Evolutionary conservation across 179 eudicot species (phyloP).

Genomic region (Silene vulgaris): DNA sequence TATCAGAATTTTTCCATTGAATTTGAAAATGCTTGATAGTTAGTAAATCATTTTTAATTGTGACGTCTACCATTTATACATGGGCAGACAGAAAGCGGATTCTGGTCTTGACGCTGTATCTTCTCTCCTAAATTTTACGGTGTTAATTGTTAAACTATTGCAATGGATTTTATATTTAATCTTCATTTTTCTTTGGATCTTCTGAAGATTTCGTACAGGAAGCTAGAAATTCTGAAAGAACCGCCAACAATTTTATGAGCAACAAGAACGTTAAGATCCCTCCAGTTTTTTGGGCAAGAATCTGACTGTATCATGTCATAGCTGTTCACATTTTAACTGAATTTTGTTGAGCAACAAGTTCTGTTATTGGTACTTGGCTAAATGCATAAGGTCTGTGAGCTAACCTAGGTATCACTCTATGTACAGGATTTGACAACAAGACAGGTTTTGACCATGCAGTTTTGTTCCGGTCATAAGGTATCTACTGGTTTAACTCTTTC

Average conservation of each 20-base stretch:
- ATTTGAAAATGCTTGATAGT: background rate
- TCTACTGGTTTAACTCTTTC: constrained; percentile 15
- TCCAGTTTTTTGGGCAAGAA: constrained; percentile 60
- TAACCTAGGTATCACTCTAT: constrained; percentile 24
- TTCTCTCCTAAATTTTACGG: background rate
- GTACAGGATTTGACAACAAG: constrained; percentile 66
- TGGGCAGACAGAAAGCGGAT: background rate
- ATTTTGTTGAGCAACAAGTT: background rate
- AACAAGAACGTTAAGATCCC: constrained; percentile 59
- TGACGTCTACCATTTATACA: background rate
- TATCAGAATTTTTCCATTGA: background rate
- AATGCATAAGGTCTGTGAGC: constrained; percentile 11
- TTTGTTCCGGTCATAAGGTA: constrained; percentile 78
- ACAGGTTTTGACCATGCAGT: constrained; percentile 84
- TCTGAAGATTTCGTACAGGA: constrained; percentile 69
- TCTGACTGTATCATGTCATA: constrained; percentile 12
- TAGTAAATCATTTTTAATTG: background rate
- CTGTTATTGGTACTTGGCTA: background rate
- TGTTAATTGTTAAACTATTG: background rate
- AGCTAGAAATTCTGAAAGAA: constrained; percentile 79
- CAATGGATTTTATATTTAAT: constrained; percentile 7
- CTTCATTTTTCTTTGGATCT: constrained; percentile 13
- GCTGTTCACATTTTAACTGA: background rate
- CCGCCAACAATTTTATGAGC: constrained; percentile 59
- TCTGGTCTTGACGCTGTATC: background rate